Base-by-base conservation (phyloP, 345 rosid species). In the Citrus maxima region DNA sequence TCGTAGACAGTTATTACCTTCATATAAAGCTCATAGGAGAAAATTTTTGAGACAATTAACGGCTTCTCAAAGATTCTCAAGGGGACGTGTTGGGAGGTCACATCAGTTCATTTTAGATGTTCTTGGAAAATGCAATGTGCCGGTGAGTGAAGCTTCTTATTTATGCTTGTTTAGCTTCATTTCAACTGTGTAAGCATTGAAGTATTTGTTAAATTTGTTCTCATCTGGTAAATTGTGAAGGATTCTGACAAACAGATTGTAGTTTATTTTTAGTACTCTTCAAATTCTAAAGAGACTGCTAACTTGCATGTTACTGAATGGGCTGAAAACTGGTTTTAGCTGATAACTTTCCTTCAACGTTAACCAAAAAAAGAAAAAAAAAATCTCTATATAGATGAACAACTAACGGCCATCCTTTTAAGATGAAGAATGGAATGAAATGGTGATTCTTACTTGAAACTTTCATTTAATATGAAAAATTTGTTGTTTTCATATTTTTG, bases 11-110 rank as follows among this genome's bases (percentile, higher is more conserved):
- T 82, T 92, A 79, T 79, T 95, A 12, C 99, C 99, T 81, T 92
- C 97, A 22, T 93, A 95, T 84, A 93, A 93, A 86, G 92, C 95
- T 6, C 92, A 89, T 82, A 88, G 98, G 81, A 87, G 78, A 86
- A 87, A 84, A 74, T 86, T 82, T 75, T 54, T 75, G 8, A 61
- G 64, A 59, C 78, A 68, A 38, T 70, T 76, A 73, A 81, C 92
- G 30, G 74, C 80, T 66, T 76, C 71, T 28, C 83, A 78, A 70
- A 89, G 82, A 80, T 86, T 63, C 84, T 75, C 86, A 30, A 81
- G 78, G 78, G 69, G 69, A 68, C 79, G 64, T 58, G 77, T 76
- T 77, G 80, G 78, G 61, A 84, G 89, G 80, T 87, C 90, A 27
- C 77, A 83, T 61, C 83, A 87, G 70, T 76, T 85, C 73, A 85